These are phyloP conservation scores for Ganoderma resinaceum DNA, from an alignment of 1,284 basidiomycete genomes.

Conservation along the genomic window DNA sequence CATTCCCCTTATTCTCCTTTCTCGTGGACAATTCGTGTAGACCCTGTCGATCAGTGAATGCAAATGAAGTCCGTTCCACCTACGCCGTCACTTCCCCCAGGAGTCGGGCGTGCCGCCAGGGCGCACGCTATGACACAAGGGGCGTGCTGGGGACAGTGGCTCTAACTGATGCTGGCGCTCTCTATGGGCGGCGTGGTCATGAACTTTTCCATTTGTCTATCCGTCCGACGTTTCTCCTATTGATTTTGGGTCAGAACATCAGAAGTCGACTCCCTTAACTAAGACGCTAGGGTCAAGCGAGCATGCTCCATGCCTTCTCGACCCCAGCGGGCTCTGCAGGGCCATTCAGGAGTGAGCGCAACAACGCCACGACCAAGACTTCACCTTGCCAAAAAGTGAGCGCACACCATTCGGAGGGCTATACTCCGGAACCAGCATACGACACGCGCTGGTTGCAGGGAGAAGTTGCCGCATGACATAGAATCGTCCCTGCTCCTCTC, in stretches of 20 bases:
- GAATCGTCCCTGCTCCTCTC: neutral
- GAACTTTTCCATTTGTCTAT: neutral
- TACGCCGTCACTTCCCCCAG: neutral
- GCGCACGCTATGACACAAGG: neutral
- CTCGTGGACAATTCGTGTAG: neutral
- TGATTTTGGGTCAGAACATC: neutral
- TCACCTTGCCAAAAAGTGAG: neutral
- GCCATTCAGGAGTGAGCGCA: neutral
- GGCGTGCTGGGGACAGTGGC: slow-evolving; percentile 5
- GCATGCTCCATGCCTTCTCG: neutral
- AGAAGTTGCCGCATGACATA: neutral
- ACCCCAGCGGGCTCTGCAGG: neutral
- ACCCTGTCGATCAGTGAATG: neutral
- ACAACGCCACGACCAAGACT: neutral
- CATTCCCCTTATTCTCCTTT: neutral
- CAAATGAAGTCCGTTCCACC: neutral
- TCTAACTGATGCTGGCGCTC: neutral
- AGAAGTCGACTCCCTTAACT: slow-evolving; percentile 1
- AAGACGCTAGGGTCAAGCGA: neutral
- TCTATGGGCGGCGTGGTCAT: neutral
- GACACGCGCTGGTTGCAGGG: neutral
- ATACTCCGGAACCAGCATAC: neutral
- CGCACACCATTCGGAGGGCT: neutral
- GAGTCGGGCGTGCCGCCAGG: neutral
- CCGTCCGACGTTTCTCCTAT: neutral